Conservation (phyloP, 768 basidiomycete species). For the Leucocoprinus sp. region DNA sequence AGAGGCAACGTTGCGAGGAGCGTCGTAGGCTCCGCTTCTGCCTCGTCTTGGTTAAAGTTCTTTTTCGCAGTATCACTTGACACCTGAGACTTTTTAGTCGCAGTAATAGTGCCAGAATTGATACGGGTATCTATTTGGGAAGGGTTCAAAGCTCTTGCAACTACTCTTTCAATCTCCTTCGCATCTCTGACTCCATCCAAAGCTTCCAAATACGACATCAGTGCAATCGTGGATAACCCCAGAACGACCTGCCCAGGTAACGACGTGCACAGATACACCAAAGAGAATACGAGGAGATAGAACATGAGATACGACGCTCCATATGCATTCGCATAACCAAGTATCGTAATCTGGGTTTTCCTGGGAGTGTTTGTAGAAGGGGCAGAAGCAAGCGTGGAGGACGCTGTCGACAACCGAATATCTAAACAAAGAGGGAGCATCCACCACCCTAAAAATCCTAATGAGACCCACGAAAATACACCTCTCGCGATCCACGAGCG, state of each 20-base stretch:
- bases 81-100: background rate
- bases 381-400: background rate
- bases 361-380: slow-evolving; percentile 20
- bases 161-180: slow-evolving; percentile 39
- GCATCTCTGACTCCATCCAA: slow-evolving; percentile 78
- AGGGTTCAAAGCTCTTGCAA: slow-evolving; percentile 36
- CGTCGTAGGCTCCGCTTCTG: slow-evolving; percentile 20
- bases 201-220: slow-evolving; percentile 72
- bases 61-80: too few relatives aligned
- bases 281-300: slow-evolving; percentile 54
- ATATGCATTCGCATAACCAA: slow-evolving; percentile 86
- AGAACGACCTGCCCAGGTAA: slow-evolving; percentile 79
- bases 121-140: slow-evolving; percentile 22
- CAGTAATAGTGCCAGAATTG: background rate
- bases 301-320: slow-evolving; percentile 85
- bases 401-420: slow-evolving; percentile 27
- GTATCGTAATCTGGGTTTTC: slow-evolving; percentile 34
- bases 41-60: background rate
- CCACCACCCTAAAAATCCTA: slow-evolving; percentile 64
- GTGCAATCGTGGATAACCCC: slow-evolving; percentile 49
- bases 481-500: slow-evolving; percentile 59
- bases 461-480: slow-evolving; percentile 39
- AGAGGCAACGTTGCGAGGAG: slow-evolving; percentile 31
- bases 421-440: slow-evolving; percentile 69
- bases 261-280: slow-evolving; percentile 62